Conservation (phyloP, 208 protist species). For the Wallacemonas rigidus region DNA sequence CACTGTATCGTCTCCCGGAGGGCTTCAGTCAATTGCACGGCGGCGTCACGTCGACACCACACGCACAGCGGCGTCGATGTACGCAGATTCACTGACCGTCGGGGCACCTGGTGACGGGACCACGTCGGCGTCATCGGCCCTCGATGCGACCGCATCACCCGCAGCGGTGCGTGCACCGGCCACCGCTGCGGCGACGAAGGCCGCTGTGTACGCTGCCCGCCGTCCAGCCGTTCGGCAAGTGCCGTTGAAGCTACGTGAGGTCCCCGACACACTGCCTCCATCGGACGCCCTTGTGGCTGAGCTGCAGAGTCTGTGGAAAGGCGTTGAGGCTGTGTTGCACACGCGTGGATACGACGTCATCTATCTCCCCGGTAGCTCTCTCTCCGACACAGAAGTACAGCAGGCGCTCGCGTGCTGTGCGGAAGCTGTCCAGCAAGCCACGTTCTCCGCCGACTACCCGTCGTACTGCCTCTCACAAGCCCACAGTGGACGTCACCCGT, state of each 20-base stretch:
- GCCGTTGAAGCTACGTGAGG: constrained; percentile 65
- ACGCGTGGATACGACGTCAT: constrained; percentile 45
- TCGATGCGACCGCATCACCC: too few relatives aligned
- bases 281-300: constrained; percentile 15
- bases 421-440: constrained; percentile 61
- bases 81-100: too few relatives aligned
- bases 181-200: not conserved
- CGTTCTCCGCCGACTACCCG: constrained; percentile 79
- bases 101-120: too few relatives aligned
- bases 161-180: too few relatives aligned
- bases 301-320: constrained; percentile 31
- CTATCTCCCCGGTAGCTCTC: constrained; percentile 40
- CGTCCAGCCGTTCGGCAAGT: constrained; percentile 51
- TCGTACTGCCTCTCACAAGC: constrained; percentile 76
- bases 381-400: constrained; percentile 45
- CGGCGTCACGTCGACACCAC: too few relatives aligned
- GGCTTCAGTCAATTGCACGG: too few relatives aligned
- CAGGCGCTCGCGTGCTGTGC: constrained; percentile 68
- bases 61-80: too few relatives aligned
- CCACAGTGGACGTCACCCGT: constrained; percentile 43
- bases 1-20: too few relatives aligned
- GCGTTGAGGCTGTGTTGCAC: constrained; percentile 28
- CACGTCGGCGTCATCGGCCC: too few relatives aligned
- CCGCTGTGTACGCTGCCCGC: constrained; percentile 18
- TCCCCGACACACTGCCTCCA: constrained; percentile 53